Conservation (phyloP, 2,329 filamentous ascomycete species). For the Colletotrichum tropicicola region DNA sequence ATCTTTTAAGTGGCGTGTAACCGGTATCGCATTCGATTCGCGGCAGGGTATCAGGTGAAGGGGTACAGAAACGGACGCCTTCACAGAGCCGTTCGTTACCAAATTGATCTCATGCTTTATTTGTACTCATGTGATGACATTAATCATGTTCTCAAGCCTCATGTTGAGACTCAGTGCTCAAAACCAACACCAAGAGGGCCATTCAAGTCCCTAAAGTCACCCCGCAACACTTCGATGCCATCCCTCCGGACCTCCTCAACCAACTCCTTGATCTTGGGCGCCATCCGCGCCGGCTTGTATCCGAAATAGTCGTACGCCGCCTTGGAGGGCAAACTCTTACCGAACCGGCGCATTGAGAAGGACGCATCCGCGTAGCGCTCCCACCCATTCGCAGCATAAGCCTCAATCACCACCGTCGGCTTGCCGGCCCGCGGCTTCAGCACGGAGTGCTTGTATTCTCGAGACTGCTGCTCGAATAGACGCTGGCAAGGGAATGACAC, state of each 20-base stretch:
- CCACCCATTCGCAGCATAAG: conserved; percentile 66
- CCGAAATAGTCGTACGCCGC: conserved; percentile 62
- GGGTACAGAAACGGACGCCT: too few species aligned
- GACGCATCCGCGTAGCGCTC: conserved; percentile 69
- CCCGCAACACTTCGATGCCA: conserved; percentile 39
- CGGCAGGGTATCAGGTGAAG: too few species aligned
- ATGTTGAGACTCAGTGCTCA: conserved; percentile 11
- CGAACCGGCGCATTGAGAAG: conserved; percentile 61
- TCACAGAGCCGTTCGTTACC: background rate
- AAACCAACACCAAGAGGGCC: conserved; percentile 20
- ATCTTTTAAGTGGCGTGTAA: too few species aligned
- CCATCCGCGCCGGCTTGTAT: conserved; percentile 53
- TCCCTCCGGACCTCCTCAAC: conserved; percentile 39
- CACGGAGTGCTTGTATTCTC: conserved; percentile 54
- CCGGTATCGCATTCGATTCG: too few species aligned
- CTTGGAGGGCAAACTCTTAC: conserved; percentile 63
- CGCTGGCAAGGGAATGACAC: conserved; percentile 55
- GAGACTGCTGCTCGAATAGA: conserved; percentile 50
- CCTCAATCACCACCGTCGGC: conserved; percentile 64
- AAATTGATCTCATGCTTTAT: background rate
- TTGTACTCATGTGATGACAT: background rate
- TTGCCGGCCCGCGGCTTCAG: conserved; percentile 50
- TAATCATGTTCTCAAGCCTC: background rate
- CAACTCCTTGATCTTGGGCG: conserved; percentile 37
- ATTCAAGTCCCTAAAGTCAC: conserved; percentile 43